A percentile compares a stretch with the other conserved stretches of the same genome.
Evolutionary conservation across 257 asterid genomes (phyloP).

Genomic region (Capsicum chinense): DNA sequence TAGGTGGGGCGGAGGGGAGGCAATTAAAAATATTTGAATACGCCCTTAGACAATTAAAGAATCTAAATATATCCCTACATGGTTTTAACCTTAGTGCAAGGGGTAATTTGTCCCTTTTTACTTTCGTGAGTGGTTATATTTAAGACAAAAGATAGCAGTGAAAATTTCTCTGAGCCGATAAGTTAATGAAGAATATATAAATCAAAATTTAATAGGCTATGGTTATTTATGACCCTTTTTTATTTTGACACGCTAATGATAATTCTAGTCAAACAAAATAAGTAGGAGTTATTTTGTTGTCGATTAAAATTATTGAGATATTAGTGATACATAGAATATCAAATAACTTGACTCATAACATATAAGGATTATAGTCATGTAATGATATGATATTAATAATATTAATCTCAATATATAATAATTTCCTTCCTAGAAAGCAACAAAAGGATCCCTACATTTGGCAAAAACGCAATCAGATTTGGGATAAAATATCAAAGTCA

Average conservation of each 20-base stretch:
- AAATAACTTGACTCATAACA: too few relatives aligned
- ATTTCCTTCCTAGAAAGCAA: too few relatives aligned
- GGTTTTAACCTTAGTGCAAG: neutral
- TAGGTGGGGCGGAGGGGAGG: neutral
- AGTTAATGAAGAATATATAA: neutral
- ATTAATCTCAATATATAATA: too few relatives aligned
- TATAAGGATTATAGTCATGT: too few relatives aligned
- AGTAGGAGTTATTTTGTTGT: neutral
- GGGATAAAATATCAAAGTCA: conserved; percentile 8
- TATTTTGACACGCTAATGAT: neutral
- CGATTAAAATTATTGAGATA: too few relatives aligned
- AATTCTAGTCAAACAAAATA: neutral
- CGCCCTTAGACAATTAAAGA: neutral
- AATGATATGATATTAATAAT: too few relatives aligned
- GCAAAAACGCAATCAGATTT: neutral
- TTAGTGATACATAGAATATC: too few relatives aligned
- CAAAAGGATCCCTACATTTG: neutral
- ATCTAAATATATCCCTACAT: neutral
- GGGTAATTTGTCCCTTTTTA: neutral
- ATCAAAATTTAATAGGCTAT: neutral
- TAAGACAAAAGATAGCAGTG: neutral
- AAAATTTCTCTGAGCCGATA: neutral
- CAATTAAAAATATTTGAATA: too few relatives aligned
- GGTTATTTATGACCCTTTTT: neutral
- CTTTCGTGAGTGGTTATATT: too few relatives aligned